Base-by-base conservation (phyloP, 352 stramenopile species). In the Pelagophyceae sp. region DNA sequence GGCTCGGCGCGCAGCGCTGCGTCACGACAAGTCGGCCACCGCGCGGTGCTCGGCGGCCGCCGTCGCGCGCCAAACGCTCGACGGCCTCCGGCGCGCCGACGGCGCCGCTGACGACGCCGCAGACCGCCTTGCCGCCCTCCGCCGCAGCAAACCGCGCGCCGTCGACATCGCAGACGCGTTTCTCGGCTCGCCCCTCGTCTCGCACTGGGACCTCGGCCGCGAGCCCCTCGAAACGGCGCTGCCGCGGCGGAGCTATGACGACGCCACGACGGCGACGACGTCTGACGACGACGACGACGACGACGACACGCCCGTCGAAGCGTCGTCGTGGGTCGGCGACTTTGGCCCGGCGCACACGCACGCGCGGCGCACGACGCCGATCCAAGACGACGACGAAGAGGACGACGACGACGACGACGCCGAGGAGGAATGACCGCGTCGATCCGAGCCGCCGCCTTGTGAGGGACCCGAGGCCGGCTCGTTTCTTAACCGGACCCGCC, bases 91-190 rank as follows among this genome's bases (percentile, higher is more conserved):
- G 45, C 11, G 23, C 11, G 45, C 45, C 45, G 45, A 23, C n/a
- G n/a, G n/a, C 45, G 45, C 11, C 11, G 11, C 23, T 23, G 11
- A 54, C 45, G 45, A 11, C 11, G 45, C 45, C 23, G 23, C 11
- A 54, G 45, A 54, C 45, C 45, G 45, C 45, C 11, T 54, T 23
- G 45, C 45, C 45, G 45, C 45, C 11, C 45, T 54, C 45, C 11
- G 23, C 11, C 45, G 45, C 45, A 54, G 23, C 45, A 54, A 23
- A 54, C 45, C 45, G 45, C 58, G 58, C 58, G 58, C 58, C 23
- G 58, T 67, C 58, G 58, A 67, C 58, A 67, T 67, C 58, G 58
- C 58, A 11, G 58, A 67, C 29, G 58, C 58, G 11, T 67, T 67
- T 31, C 58, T 67, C 58, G 58, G 31, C 23, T 35, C 23, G 23